Conservation (phyloP, 2,329 filamentous ascomycete species). For the Magnaporthiopsis poae region DNA sequence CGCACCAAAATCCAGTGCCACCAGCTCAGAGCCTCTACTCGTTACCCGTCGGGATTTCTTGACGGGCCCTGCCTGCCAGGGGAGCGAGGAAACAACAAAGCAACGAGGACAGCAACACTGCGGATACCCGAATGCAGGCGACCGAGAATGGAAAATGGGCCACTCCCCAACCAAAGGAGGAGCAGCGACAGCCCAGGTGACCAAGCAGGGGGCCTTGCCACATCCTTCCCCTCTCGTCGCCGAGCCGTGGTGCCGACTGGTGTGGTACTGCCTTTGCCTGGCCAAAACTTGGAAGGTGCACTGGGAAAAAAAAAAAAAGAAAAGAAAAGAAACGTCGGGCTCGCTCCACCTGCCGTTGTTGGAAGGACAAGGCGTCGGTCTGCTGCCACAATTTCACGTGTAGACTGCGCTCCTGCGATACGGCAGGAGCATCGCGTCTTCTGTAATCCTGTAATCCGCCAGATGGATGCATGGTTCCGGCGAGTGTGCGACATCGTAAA, state of each 20-base stretch:
- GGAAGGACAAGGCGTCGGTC: too few species aligned
- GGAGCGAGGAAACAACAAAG: background rate
- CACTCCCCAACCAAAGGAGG: background rate
- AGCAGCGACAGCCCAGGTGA: background rate
- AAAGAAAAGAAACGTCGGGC: too few species aligned
- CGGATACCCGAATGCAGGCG: background rate
- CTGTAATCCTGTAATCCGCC: too few species aligned
- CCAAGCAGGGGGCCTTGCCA: background rate
- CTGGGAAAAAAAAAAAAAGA: too few species aligned
- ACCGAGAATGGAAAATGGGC: background rate
- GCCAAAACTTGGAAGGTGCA: too few species aligned
- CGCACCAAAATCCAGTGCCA: too few species aligned
- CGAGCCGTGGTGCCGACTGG: too few species aligned
- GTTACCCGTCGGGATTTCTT: background rate
- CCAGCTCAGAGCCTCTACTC: too few species aligned
- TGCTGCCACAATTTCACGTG: background rate
- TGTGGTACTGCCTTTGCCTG: background rate
- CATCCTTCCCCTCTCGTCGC: background rate
- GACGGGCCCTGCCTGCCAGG: background rate
- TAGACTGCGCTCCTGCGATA: background rate
- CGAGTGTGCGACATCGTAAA: background rate
- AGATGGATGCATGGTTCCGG: background rate
- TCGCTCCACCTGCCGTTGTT: too few species aligned
- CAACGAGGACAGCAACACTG: background rate
- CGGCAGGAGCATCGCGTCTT: background rate